Evolutionary conservation across 2,329 filamentous ascomycete species (phyloP), one percentile per base, ranked within the genome.

Genomic region (Sordariomycetes sp.): DNA sequence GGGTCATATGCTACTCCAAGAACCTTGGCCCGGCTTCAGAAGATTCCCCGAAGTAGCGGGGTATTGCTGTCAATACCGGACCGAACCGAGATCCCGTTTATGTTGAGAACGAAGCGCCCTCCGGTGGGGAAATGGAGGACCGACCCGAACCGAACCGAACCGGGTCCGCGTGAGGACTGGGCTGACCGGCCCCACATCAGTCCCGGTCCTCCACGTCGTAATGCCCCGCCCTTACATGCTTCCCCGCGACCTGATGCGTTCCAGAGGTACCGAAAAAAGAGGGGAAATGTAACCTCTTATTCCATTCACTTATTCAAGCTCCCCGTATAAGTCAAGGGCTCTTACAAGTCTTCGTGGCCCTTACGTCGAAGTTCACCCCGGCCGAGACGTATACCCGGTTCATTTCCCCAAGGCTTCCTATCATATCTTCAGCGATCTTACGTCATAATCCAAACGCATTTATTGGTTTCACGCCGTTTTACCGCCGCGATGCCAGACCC

Each of bases 401-500:
- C 35, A 8, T 14, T 14, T 14, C 14, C 35, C 35, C 14, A 8
- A 7, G 35, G 14, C 35, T 37, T 37, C 7, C 35, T 8, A 8
- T 51, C 18, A 24, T 25, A 14, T 53, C 18, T 25, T 25, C 25
- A 24, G 7, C 46, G 8, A n/a, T n/a, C n/a, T n/a, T n/a, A n/a
- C 52, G 8, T n/a, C 52, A 34, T 34, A 18, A n/a, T 32, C 52
- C 16, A 2, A 12, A 2, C 16, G 12, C 24, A 46, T 46, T 35
- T 55, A 11, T 18, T 20, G 12, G 8, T 22, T 28, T 12, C 25
- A 18, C 3, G 16, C n/a, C 32, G 20, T 55, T 11, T 24, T 3
- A 24, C 14, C 32, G 2, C 46, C 40, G 57, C 6, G 35, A 62
- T 62, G 61, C 60, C 61, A n/a, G 56, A 59, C 46, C 57, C 60